Base-by-base conservation (phyloP, 805 yeast genomes). In the Wickerhamiella allomyrinae region DNA sequence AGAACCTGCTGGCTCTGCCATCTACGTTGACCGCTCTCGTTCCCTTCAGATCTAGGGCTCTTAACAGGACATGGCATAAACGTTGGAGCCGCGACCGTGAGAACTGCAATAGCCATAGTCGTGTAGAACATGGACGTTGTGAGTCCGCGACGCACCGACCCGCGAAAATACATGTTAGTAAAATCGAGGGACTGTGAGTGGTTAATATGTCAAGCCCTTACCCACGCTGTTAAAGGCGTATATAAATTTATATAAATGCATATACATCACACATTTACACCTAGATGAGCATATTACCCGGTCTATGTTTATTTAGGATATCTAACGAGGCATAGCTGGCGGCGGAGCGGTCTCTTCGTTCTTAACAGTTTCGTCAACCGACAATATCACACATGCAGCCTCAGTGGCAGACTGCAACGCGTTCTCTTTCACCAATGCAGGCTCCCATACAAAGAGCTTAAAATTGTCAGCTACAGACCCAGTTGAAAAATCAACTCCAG, bases 391-490 rank as follows among this genome's bases (percentile, higher is more conserved):
- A 44, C 83, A 79, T 7, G 97, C 94, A 34, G 98, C 98, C 63
- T 91, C 99, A 10, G 95, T 80, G 20, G 99, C 99, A 55, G 93
- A 79, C 60, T 78, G 79, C 45, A 91, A 67, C n/a, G 97, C 96
- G 60, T 91, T 91, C 46, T 76, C 73, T 65, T 91, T 91, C 41
- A 89, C 94, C 53, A 91, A 71, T 34, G 95, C 79, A 3, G 99
- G 99, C 63, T 91, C 99, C 99, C 99, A 91, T 44, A 91, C 93
- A 56, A 84, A 89, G 47, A 70, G 74, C 41, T 73, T 77, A 68
- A 86, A 75, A 58, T 87, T 91, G 61, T 89, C 79, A 37, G 86
- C 86, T 46, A 86, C 78, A 13, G 52, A 54, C 59, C 85, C 97
- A 46, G 74, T 74, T 46, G 76, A 81, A 66, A 91, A 91, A 64